Percentiles rank a stretch among this genome's conserved stretches.
phyloP scores from a whole-genome alignment of 2,329 filamentous ascomycete genomes.

The Dryadomyces sulphureus region DNA sequence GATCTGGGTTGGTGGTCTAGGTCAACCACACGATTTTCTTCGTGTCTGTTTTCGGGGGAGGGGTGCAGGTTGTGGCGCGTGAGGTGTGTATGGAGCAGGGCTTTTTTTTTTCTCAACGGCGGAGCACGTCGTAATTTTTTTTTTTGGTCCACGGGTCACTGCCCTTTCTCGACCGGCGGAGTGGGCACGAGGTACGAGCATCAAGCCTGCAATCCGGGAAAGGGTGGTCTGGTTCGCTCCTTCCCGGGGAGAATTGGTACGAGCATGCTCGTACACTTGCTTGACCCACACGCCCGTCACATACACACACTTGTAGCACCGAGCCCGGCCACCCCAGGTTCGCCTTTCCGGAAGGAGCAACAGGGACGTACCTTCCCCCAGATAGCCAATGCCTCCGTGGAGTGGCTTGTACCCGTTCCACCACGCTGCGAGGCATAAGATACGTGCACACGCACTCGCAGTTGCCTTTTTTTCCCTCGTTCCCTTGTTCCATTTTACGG shows the following conservation, averaged over 20 bases:
- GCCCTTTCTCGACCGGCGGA: neutral
- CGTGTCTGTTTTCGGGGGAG: neutral
- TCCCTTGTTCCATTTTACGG: neutral
- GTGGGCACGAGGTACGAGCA: neutral
- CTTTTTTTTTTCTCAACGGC: too few relatives aligned
- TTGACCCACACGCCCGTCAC: neutral
- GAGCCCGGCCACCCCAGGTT: constrained; percentile 1
- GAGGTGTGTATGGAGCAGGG: too few relatives aligned
- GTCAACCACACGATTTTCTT: neutral
- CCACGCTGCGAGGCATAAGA: too few relatives aligned
- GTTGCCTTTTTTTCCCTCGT: too few relatives aligned
- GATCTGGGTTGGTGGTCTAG: neutral
- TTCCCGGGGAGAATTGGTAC: neutral
- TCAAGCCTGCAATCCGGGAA: neutral
- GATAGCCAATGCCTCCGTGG: too few relatives aligned
- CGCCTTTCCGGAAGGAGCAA: neutral
- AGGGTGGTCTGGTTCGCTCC: neutral
- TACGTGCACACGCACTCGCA: too few relatives aligned
- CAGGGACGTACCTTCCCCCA: neutral
- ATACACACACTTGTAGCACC: too few relatives aligned
- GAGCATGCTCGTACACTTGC: neutral
- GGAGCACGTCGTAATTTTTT: too few relatives aligned
- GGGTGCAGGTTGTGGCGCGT: too few relatives aligned
- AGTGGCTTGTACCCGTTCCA: too few relatives aligned
- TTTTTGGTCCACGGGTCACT: neutral